phyloP scores from a whole-genome alignment of 768 basidiomycete species.

The Dictyophora rubrovolvata region DNA sequence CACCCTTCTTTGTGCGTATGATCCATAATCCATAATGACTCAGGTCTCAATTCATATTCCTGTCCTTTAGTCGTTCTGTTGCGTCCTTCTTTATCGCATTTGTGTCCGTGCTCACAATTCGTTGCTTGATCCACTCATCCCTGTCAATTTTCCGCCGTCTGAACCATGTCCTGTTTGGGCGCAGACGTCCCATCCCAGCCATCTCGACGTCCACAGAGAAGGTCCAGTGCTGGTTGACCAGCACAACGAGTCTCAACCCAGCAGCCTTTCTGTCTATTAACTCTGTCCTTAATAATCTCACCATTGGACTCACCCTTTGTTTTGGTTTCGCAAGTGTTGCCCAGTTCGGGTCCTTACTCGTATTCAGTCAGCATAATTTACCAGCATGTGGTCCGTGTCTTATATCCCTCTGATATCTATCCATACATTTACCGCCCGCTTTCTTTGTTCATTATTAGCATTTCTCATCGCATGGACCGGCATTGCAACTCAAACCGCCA shows the following conservation, averaged over 20 bases:
- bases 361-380: slow-evolving; percentile 15
- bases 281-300: slow-evolving; percentile 8
- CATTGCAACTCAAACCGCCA: slow-evolving; percentile 28
- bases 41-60: background rate
- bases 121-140: slow-evolving; percentile 17
- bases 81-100: slow-evolving; percentile 32
- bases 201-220: background rate
- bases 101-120: slow-evolving; percentile 27
- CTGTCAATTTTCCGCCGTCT: background rate
- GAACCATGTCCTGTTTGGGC: background rate
- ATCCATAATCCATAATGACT: background rate
- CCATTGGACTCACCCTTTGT: slow-evolving; percentile 20
- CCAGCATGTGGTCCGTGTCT: slow-evolving; percentile 19
- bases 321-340: slow-evolving; percentile 23
- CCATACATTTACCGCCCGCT: background rate
- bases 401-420: too few relatives aligned
- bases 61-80: slow-evolving; percentile 23
- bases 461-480: slow-evolving; percentile 38
- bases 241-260: background rate
- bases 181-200: background rate
- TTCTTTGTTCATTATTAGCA: slow-evolving; percentile 18
- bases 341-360: slow-evolving; percentile 22
- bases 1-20: slow-evolving; percentile 6
- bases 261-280: background rate
- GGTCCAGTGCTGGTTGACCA: slow-evolving; percentile 1